Evolutionary conservation across 1,139 yeast genomes (phyloP), one percentile per base, ranked within the genome.

Genomic region (Hemisphaericaspora xylanilytica): DNA sequence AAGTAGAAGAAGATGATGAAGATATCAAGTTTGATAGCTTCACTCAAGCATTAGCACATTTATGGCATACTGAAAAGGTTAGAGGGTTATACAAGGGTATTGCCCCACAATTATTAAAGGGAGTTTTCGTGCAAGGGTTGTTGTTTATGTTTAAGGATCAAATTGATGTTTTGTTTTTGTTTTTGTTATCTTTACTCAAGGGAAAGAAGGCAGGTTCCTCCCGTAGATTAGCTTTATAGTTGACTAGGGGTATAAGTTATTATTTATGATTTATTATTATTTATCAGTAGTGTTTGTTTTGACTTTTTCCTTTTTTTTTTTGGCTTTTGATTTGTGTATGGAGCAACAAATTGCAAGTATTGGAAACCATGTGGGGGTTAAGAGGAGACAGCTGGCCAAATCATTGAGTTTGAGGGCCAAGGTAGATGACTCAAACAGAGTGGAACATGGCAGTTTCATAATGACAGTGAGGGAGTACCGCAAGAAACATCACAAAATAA

Each of bases 111-210:
- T 71, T 87, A 48, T 61, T 82, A 31, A 87, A 87, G 67, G 95
- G 95, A 2, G 85, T 87, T 4, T 62, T 87, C 40, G 96, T 87
- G 4, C 96, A 87, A 61, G 96, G 96, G 0, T 70, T 87, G 46
- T 70, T 88, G 52, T 85, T 88, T 54, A 85, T 85, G 83, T 84
- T 83, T 61, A 85, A 82, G 61, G 95, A 85, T 51, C 89, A 80
- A 56, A 59, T 79, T 40, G 75, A 79, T 58, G 44, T 73, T 42
- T 47, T 70, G 13, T 73, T 75, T 43, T 55, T 73, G 36, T 49
- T 57, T 29, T 58, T 75, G 48, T 61, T 75, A 51, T 53, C 56
- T 38, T 44, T 65, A 30, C 34, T 69, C 29, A 70, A 64, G 55
- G 45, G 42, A n/a, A 29, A 25, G 14, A 46, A 46, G 32, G 26